Percentiles rank a stretch among this genome's conserved stretches.
These are phyloP conservation scores for Rhizopus sp. DNA, from an alignment of 371 early-diverging fungal genomes.

Conservation along the genomic window DNA sequence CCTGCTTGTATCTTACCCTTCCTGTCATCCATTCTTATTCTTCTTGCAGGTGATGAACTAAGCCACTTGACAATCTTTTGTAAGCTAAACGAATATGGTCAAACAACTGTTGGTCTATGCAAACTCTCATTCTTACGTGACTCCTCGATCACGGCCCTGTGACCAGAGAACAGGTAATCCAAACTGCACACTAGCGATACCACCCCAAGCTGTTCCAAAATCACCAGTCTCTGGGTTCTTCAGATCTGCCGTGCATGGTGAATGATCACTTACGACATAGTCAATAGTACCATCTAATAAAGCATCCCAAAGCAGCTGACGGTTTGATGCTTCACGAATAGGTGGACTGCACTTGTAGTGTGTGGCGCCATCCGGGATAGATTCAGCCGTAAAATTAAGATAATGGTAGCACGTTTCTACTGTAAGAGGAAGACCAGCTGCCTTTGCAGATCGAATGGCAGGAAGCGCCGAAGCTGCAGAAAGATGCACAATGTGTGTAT, in stretches of 20 bases:
- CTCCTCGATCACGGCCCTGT: slow-evolving; percentile 72
- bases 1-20: slow-evolving; percentile 74
- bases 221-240: slow-evolving; percentile 72
- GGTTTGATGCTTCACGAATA: slow-evolving; percentile 75
- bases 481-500: slow-evolving; percentile 81
- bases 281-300: slow-evolving; percentile 80
- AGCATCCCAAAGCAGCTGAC: slow-evolving; percentile 74
- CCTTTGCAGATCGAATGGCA: slow-evolving; percentile 72
- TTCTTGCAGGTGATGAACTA: slow-evolving; percentile 65
- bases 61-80: slow-evolving; percentile 70
- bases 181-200: slow-evolving; percentile 83
- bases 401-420: slow-evolving; percentile 88
- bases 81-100: slow-evolving; percentile 30
- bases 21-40: slow-evolving; percentile 59
- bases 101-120: not conserved
- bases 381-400: slow-evolving; percentile 68
- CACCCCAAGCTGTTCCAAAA: slow-evolving; percentile 84
- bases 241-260: slow-evolving; percentile 79
- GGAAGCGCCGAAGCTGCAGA: slow-evolving; percentile 78
- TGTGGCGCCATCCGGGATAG: slow-evolving; percentile 73
- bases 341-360: slow-evolving; percentile 88
- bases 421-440: slow-evolving; percentile 69
- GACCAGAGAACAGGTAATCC: slow-evolving; percentile 81
- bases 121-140: slow-evolving; percentile 41
- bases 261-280: slow-evolving; percentile 84